These are phyloP conservation scores for Cicer yamashitae DNA, from an alignment of 306 rosid species.

Conservation along the genomic window DNA sequence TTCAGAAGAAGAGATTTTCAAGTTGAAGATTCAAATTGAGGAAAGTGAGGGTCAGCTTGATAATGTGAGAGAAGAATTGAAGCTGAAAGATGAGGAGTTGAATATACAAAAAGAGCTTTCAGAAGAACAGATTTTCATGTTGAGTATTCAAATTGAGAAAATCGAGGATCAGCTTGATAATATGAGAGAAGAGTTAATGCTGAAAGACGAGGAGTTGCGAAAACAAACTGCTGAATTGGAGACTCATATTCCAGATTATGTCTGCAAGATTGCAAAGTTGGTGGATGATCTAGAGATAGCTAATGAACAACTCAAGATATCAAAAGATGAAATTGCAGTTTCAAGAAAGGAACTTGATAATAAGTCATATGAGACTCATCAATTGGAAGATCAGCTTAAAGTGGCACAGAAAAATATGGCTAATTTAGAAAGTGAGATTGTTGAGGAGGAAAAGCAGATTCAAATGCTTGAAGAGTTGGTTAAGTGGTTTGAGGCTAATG, in stretches of 20 bases:
- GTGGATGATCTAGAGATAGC: slow-evolving; percentile 53
- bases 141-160: slow-evolving; percentile 38
- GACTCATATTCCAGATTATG: slow-evolving; percentile 50
- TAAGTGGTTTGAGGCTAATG: slow-evolving; percentile 44
- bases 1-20: slow-evolving; percentile 37
- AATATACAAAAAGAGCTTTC: neutral
- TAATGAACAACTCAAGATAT: slow-evolving; percentile 49
- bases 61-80: slow-evolving; percentile 41
- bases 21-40: slow-evolving; percentile 50
- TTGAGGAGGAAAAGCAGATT: slow-evolving; percentile 43
- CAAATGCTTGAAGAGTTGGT: slow-evolving; percentile 52
- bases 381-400: slow-evolving; percentile 58
- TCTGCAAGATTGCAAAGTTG: slow-evolving; percentile 52
- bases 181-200: slow-evolving; percentile 26
- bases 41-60: slow-evolving; percentile 48
- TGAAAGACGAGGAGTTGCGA: slow-evolving; percentile 56
- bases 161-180: neutral
- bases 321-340: slow-evolving; percentile 54
- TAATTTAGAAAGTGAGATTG: slow-evolving; percentile 48
- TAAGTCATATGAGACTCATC: slow-evolving; percentile 32
- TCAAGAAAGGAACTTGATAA: slow-evolving; percentile 51
- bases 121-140: slow-evolving; percentile 1
- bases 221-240: slow-evolving; percentile 52
- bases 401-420: slow-evolving; percentile 43
- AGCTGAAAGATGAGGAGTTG: slow-evolving; percentile 59